Evolutionary conservation across 495 filamentous ascomycete species (phyloP), one percentile per base, ranked within the genome.

Genomic region (Penicillium samsonianum): DNA sequence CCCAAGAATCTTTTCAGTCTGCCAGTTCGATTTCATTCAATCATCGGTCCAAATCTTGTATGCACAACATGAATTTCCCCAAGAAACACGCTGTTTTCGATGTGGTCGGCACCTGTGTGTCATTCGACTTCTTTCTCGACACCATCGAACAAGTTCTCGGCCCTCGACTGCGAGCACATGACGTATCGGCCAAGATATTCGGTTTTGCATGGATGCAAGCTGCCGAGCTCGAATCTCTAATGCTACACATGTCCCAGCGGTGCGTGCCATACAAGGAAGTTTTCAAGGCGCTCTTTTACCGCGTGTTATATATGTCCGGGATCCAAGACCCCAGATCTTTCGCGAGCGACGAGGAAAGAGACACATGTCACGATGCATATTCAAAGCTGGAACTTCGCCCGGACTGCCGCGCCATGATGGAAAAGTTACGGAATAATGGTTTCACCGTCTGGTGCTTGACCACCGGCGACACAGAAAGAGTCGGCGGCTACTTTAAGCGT

Each of bases 391-490:
- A 66, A 31, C 42, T 69, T 1, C 58, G 75, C 5, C 60, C 63
- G 0, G 68, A 75, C 12, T 70, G 68, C 30, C 63, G 74, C 40
- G 61, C 58, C 5, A 73, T 62, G 40, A 38, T 38, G 35, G 35
- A 38, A 8, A 38, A 38, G 1, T 47, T 78, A 12, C 38, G 73
- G 0, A 60, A 62, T 2, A 61, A 57, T 0, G 74, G 74, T 0
- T 79, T 79, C 58, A 75, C 69, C 0, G 61, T 77, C 5, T 79
- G 77, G 77, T 68, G 67, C 53, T 51, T 79, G 16, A 78, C 75
- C 2, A 75, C 74, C 0, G 77, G 73, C 0, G 75, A 78, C 58
- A 42, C 57, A 11, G 56, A 58, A 25, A 62, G 75, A 2, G 74
- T 79, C 3, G 52, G 61, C 2, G 73, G 74, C 9, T 79, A 78